phyloP scores from a whole-genome alignment of 1,139 yeast genomes.

The Ogataea hybrid region DNA sequence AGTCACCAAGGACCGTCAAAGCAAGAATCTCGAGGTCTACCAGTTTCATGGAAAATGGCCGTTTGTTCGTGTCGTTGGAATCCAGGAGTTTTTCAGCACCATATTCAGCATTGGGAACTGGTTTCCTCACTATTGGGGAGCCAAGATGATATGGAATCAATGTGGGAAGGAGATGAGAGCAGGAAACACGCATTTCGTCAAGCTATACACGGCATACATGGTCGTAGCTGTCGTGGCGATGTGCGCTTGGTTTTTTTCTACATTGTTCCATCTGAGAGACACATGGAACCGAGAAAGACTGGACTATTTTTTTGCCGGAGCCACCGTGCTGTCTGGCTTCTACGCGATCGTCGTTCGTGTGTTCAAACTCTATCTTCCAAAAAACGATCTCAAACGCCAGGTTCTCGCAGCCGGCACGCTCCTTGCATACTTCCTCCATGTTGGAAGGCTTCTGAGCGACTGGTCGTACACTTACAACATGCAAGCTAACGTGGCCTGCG shows the following conservation, averaged over 20 bases:
- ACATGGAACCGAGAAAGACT: constrained; percentile 72
- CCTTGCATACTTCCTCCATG: constrained; percentile 57
- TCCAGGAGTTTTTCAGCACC: constrained; percentile 84
- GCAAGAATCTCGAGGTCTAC: constrained; percentile 47
- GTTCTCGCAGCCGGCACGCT: constrained; percentile 44
- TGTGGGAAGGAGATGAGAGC: constrained; percentile 22
- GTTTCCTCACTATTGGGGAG: constrained; percentile 69
- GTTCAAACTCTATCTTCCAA: constrained; percentile 50
- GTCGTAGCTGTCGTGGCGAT: constrained; percentile 61
- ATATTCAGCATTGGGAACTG: constrained; percentile 79
- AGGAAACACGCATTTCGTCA: constrained; percentile 27
- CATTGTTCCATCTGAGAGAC: constrained; percentile 88
- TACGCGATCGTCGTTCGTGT: constrained; percentile 63
- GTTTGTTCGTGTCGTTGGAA: constrained; percentile 65
- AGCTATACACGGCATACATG: constrained; percentile 41
- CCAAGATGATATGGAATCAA: constrained; percentile 34
- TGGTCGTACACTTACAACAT: constrained; percentile 96
- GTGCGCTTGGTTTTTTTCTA: constrained; percentile 85
- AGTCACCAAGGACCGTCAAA: constrained; percentile 55
- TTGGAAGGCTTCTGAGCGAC: constrained; percentile 61
- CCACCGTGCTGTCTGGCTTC: constrained; percentile 77
- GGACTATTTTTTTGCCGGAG: constrained; percentile 92
- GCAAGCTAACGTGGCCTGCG: constrained; percentile 83
- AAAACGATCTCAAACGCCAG: constrained; percentile 32
- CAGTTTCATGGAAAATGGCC: constrained; percentile 99